Percentiles rank a stretch among this genome's conserved stretches.
Evolutionary conservation across 1,139 yeast species (phyloP).

Genomic region (Yamadazyma diddensiae): DNA sequence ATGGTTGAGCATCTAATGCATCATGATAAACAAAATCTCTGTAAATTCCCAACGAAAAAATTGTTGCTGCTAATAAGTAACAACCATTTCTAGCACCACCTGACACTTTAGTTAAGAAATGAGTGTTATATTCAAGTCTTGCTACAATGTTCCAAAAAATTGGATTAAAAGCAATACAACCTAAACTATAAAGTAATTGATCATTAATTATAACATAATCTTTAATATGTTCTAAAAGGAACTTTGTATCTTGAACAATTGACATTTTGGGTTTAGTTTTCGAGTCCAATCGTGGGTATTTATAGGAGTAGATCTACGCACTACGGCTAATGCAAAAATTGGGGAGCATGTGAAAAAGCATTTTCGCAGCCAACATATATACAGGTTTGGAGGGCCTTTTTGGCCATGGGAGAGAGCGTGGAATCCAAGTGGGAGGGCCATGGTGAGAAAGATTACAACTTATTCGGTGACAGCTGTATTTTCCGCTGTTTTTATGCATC

Average conservation of each 20-base stretch:
- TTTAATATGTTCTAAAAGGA: constrained; percentile 9
- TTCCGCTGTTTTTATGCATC: too few species aligned
- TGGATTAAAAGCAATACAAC: constrained; percentile 78
- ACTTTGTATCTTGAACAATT: constrained; percentile 14
- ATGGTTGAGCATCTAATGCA: constrained; percentile 52
- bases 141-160: constrained; percentile 95
- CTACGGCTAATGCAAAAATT: neutral
- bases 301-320: too few species aligned
- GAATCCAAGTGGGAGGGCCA: too few species aligned
- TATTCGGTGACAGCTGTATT: too few species aligned
- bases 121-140: constrained; percentile 74
- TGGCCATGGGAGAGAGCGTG: too few species aligned
- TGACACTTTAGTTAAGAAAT: constrained; percentile 67
- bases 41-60: constrained; percentile 77
- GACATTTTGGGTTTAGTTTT: too few species aligned
- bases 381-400: too few species aligned
- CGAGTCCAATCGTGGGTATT: constrained; percentile 1
- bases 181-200: constrained; percentile 15
- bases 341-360: neutral
- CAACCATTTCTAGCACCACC: constrained; percentile 77
- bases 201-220: constrained; percentile 14
- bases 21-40: constrained; percentile 75
- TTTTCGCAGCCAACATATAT: neutral
- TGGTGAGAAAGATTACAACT: too few species aligned
- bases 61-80: constrained; percentile 74